Evolutionary conservation across 140 eudicot genomes (phyloP).

Genomic region (Oenanthe javanica): DNA sequence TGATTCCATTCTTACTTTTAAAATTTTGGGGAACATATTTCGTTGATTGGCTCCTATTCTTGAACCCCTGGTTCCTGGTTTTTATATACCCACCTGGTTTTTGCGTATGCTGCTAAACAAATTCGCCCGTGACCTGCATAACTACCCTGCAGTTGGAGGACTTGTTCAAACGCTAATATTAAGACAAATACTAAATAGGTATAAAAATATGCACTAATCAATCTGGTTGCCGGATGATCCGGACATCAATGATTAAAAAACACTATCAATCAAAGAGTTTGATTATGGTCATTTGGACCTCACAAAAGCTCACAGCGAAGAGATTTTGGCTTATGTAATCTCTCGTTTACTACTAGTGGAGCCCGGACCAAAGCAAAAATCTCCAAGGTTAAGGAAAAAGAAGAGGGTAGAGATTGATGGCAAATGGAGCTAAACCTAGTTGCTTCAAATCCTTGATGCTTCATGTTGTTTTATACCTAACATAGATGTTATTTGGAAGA

Average conservation of each 20-base stretch:
- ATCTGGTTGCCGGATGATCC: slow-evolving; percentile 38
- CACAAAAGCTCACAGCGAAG: slow-evolving; percentile 80
- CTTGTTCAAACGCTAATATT: slow-evolving; percentile 62
- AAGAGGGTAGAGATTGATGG: slow-evolving; percentile 15
- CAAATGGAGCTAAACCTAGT: not conserved
- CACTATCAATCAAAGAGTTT: slow-evolving; percentile 68
- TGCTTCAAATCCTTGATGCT: too few species aligned
- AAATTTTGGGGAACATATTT: slow-evolving; percentile 41
- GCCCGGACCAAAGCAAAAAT: slow-evolving; percentile 30
- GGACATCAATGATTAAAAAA: slow-evolving; percentile 70
- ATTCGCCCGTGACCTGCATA: slow-evolving; percentile 82
- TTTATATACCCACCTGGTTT: slow-evolving; percentile 84
- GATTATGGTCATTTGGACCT: slow-evolving; percentile 90
- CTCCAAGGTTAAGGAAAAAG: slow-evolving; percentile 26
- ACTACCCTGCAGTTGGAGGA: slow-evolving; percentile 94
- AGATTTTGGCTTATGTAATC: slow-evolving; percentile 74
- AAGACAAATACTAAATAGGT: too few species aligned
- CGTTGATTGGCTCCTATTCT: slow-evolving; percentile 54
- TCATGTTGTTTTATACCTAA: too few species aligned
- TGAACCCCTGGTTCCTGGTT: slow-evolving; percentile 54
- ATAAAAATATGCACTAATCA: too few species aligned
- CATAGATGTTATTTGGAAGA: too few species aligned
- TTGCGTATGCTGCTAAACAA: slow-evolving; percentile 89
- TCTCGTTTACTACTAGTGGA: slow-evolving; percentile 55
- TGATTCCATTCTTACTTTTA: slow-evolving; percentile 56